Evolutionary conservation across 2,329 filamentous ascomycete species (phyloP).

Genomic region (Rhynchosporium agropyri): DNA sequence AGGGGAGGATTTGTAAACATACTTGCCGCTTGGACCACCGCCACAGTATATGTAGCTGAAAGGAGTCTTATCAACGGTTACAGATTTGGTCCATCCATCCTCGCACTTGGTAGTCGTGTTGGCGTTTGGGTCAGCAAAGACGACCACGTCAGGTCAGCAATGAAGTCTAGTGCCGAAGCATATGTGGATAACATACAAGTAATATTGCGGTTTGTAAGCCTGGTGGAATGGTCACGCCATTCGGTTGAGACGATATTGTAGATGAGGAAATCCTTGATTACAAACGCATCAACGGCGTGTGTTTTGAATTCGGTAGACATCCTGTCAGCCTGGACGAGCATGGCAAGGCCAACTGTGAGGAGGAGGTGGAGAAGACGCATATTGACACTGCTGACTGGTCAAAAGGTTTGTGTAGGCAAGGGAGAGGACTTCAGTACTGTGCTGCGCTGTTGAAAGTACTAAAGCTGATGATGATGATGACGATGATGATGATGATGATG

Average conservation of each 20-base stretch:
- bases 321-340: constrained; percentile 13
- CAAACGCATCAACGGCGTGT: neutral
- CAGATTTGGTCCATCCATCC: constrained; percentile 30
- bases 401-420: neutral
- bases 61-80: constrained; percentile 24
- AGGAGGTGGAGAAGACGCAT: constrained; percentile 28
- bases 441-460: neutral
- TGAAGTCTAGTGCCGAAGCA: neutral
- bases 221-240: constrained; percentile 3
- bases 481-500: neutral
- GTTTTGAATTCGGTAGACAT: constrained; percentile 13
- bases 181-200: constrained; percentile 19
- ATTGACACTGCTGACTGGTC: constrained; percentile 6
- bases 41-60: constrained; percentile 24
- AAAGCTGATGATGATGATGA: neutral
- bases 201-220: constrained; percentile 24
- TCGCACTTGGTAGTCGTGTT: constrained; percentile 37
- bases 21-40: constrained; percentile 2
- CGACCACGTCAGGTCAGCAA: constrained; percentile 27
- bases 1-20: neutral
- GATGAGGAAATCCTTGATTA: constrained; percentile 27
- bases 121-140: constrained; percentile 39
- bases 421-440: neutral
- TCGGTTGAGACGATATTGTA: constrained; percentile 23
- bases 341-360: constrained; percentile 22